Evolutionary conservation across 164 flowering plant genomes (phyloP), one percentile per base, ranked within the genome.

Genomic region (Nymphaea colorata): DNA sequence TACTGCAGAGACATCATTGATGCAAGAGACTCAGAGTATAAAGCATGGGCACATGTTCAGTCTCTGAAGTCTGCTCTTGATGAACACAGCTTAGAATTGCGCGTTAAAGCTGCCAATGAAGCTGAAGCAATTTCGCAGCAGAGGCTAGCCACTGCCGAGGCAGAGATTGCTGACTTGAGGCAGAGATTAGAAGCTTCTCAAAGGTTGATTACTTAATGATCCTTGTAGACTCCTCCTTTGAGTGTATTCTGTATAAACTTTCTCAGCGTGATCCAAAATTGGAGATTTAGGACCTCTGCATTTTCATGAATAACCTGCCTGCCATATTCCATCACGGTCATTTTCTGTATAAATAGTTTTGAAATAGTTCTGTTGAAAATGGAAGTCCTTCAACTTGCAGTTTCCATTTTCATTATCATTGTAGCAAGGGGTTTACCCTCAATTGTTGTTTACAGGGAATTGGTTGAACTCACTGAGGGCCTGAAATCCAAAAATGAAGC

Each of bases 121-220:
- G 96, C 94, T 66, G 99, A 95, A 82, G 97, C 99, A 25, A 68
- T 72, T 68, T 83, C 97, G 41, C 99, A 95, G 68, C 98, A 93
- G 77, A 82, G 78, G 74, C 79, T 93, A 65, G 98, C 96, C 76
- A 85, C 95, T 80, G 91, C 96, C 64, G 98, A 93, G 85, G 96
- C 98, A 75, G 88, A 86, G 78, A 90, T 95, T 82, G 96, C 95
- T 67, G 93, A 88, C 59, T 63, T 90, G 68, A 86, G 98, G 72
- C 91, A 83, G 84, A 95, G 80, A 68, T 78, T 81, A 71, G 96
- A 92, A 71, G 78, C 77, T 69, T 85, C 87, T 72, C 82, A 78
- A 75, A 85, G 98, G 99, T 93, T 68, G 41, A 47, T 10, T 51
- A 3, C 12, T 51, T 51, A 15, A 51, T 8, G 57, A 51, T 8